These are phyloP conservation scores for Claviceps capensis DNA, from an alignment of 2,329 filamentous ascomycete genomes.

Conservation along the genomic window DNA sequence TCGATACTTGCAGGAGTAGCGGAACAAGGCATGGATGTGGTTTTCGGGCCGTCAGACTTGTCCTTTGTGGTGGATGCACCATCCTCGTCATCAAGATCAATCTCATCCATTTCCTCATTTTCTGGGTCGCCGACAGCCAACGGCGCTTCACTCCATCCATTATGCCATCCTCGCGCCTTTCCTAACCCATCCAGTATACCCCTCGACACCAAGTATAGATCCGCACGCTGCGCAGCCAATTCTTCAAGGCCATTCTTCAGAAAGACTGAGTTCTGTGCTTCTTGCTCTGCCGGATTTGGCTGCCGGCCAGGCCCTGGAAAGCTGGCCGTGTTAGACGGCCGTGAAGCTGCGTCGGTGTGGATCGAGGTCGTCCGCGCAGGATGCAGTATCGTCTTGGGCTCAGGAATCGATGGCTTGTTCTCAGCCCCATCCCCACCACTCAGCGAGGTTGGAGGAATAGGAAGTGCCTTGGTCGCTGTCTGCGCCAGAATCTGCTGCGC, in stretches of 20 bases:
- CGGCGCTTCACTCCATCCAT: conserved; percentile 56
- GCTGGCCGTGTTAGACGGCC: conserved; percentile 33
- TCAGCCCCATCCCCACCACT: conserved; percentile 35
- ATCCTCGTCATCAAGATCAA: conserved; percentile 34
- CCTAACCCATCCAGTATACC: conserved; percentile 67
- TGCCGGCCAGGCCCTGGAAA: conserved; percentile 36
- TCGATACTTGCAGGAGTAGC: conserved; percentile 18
- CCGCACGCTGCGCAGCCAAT: conserved; percentile 67
- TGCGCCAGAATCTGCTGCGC: conserved; percentile 65
- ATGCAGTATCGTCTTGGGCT: conserved; percentile 59
- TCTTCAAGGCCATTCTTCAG: conserved; percentile 60
- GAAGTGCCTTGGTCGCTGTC: conserved; percentile 54
- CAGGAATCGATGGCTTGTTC: conserved; percentile 47
- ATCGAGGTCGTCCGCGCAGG: conserved; percentile 52
- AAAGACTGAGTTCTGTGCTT: conserved; percentile 32
- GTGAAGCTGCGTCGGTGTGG: conserved; percentile 23
- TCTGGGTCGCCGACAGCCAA: conserved; percentile 31
- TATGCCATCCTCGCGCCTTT: conserved; percentile 57
- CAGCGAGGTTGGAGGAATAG: conserved; percentile 48
- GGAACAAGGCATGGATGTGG: conserved; percentile 1
- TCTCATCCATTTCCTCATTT: conserved; percentile 39
- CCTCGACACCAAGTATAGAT: conserved; percentile 67
- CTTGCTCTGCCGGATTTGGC: conserved; percentile 22
- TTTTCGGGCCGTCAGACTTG: not conserved
- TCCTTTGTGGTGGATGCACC: conserved; percentile 12